phyloP scores from a whole-genome alignment of 225 moss, liverwort and hornwort genomes.

The Antitrichia curtipendula region DNA sequence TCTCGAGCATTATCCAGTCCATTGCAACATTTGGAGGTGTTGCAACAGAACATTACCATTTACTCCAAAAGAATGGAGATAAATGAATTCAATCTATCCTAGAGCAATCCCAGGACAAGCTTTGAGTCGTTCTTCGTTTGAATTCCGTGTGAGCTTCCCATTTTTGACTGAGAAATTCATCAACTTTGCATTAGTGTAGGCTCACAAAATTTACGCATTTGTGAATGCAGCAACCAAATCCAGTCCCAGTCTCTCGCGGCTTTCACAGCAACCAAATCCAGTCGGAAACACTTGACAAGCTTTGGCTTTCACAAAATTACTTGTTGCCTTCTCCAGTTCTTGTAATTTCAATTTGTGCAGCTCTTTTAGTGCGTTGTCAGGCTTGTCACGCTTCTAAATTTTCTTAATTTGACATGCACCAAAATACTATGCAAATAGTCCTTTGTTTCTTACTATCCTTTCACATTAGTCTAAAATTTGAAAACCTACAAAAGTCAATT shows the following conservation, averaged over 20 bases:
- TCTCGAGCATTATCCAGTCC: too few relatives aligned
- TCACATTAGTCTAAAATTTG: neutral
- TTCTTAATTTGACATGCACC: neutral
- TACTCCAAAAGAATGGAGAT: neutral
- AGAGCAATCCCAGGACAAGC: neutral
- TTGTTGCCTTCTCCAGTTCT: conserved; percentile 21
- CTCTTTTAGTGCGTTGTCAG: neutral
- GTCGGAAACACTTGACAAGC: neutral
- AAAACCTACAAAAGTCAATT: neutral
- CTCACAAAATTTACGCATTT: neutral
- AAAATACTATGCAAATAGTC: neutral
- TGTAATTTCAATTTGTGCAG: conserved; percentile 17
- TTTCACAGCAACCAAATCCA: too few relatives aligned
- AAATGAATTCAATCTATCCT: neutral
- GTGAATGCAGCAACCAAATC: neutral
- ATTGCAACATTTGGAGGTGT: neutral
- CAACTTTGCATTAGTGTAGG: neutral
- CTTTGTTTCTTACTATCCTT: neutral
- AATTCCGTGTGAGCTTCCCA: neutral
- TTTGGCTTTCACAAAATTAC: too few relatives aligned
- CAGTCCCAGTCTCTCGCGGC: too few relatives aligned
- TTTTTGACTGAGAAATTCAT: neutral
- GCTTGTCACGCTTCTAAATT: neutral
- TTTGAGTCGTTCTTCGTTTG: neutral
- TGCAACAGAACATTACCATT: too few relatives aligned